Evolutionary conservation across 2,329 filamentous ascomycete genomes (phyloP), one percentile per base, ranked within the genome.

Genomic region (Trichoderma sp.): DNA sequence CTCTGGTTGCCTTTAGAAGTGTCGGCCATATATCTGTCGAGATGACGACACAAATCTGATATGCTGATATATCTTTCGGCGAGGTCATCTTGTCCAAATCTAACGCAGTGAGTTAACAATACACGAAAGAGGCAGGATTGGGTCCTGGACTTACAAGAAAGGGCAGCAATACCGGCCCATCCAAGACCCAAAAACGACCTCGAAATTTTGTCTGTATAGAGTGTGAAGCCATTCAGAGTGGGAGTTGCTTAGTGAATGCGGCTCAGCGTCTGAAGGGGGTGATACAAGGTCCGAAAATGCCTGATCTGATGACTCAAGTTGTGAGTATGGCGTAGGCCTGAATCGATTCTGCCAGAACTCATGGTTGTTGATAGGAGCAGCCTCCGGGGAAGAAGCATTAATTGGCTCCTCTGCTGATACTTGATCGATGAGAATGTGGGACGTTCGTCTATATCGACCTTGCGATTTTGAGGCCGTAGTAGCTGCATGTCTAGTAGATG

Each of bases 141-240:
- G n/a, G 23, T 9, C 28, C 20, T n/a, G 15, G 34, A 43, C 59
- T 63, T 43, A 63, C 59, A 63, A 23, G 23, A 28, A 63, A 63
- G 59, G 59, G 9, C 59, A 63, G 34, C 59, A 43, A 43, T 63
- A 63, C 13, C 59, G 34, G 23, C 59, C 59, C 59, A 63, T 63
- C 59, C 59, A 63, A 63, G 59, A 63, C 34, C 59, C 59, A 8
- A 63, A 63, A n/a, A 63, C 59, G 8, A 63, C 59, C 13, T 63
- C 59, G 3, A 63, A 63, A 13, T 63, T 63, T n/a, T 63, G 59
- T 63, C 59, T 43, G 30, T 63, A 63, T n/a, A 63, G 4, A 63
- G 23, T 63, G 20, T 63, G 59, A 28, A 63, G 59, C 59, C 59
- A 63, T 43, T 63, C 59, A 28, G 11, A 63, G 13, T 23, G 59